Evolutionary conservation across 208 protist genomes (phyloP), one percentile per base, ranked within the genome.

Genomic region (Strigomonas culicis): DNA sequence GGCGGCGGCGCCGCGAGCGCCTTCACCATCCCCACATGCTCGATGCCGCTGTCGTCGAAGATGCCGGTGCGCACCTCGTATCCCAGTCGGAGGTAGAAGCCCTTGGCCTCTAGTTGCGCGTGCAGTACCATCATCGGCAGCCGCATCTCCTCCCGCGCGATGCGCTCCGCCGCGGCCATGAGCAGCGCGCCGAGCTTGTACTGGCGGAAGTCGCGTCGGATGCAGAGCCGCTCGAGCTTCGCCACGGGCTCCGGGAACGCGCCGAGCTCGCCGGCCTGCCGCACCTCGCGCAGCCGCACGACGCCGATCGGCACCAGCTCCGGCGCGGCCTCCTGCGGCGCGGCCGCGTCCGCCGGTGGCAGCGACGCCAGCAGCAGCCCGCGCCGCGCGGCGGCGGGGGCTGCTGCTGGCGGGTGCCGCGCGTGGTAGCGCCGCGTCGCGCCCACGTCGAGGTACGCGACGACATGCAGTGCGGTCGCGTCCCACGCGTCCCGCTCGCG

Each of bases 151-250:
- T 64, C 59, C 30, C 21, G 21, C n/a, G 64, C 63, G 39, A 63
- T 63, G 21, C 51, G 25, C 69, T 80, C 74, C 19, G 71, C 74
- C 59, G 43, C 65, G 19, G 8, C 13, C 28, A 80, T 24, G 17
- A 80, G 39, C 2, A 46, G 17, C 8, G 21, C 53, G 19, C 68
- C 74, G 15, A 64, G 59, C 8, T 59, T 49, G 34, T 28, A 51
- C n/a, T 61, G 28, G 15, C 74, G 53, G 60, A 72, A 75, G 30
- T 60, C 13, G 4, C 4, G 7, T 13, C 25, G 58, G 44, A 75
- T 64, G 34, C 74, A 80, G 47, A 75, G 49, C 31, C 65, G 65
- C 55, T 72, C 74, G 3, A 75, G 22, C 49, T 75, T 71, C 0
- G 34, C 74, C 1, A 75, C 34, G 60, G 61, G 59, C 59, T 63